These are phyloP conservation scores for Madurella mycetomatis DNA, from an alignment of 2,329 filamentous ascomycete genomes.

Conservation along the genomic window DNA sequence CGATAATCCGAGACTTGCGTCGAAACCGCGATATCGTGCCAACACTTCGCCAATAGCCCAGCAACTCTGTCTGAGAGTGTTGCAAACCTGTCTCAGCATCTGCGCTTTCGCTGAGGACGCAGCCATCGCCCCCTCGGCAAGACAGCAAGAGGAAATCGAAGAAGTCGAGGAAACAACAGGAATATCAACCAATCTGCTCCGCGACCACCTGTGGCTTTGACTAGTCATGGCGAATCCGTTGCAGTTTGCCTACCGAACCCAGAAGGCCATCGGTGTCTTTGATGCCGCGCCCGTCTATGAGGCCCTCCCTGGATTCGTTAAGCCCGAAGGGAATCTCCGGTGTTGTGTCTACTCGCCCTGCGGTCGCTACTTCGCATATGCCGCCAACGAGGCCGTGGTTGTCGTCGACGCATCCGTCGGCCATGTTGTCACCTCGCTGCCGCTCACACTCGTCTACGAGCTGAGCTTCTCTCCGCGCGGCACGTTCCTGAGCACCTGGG, in stretches of 20 bases:
- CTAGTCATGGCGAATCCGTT: constrained; percentile 90
- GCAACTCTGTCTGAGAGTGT: neutral
- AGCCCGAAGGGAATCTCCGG: constrained; percentile 89
- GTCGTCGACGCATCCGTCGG: constrained; percentile 79
- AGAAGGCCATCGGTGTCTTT: constrained; percentile 91
- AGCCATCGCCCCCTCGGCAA: constrained; percentile 8
- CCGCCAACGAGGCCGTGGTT: constrained; percentile 78
- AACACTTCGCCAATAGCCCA: neutral
- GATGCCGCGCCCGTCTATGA: constrained; percentile 88
- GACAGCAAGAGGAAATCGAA: constrained; percentile 23
- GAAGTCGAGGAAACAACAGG: constrained; percentile 24
- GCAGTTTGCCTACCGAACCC: constrained; percentile 95
- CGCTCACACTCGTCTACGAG: constrained; percentile 83
- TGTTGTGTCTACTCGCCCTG: constrained; percentile 95
- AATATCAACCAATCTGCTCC: constrained; percentile 24
- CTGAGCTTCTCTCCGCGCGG: constrained; percentile 89
- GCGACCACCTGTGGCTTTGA: constrained; percentile 68
- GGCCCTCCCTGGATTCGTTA: constrained; percentile 74
- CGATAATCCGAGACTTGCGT: constrained; percentile 3
- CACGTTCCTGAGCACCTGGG: constrained; percentile 94
- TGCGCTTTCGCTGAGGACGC: neutral
- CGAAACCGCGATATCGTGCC: neutral
- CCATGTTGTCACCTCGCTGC: constrained; percentile 67
- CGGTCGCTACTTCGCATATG: constrained; percentile 94
- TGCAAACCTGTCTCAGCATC: constrained; percentile 6